Evolutionary conservation across 2,329 filamentous ascomycete species (phyloP).

Genomic region (Colletotrichum sp.): DNA sequence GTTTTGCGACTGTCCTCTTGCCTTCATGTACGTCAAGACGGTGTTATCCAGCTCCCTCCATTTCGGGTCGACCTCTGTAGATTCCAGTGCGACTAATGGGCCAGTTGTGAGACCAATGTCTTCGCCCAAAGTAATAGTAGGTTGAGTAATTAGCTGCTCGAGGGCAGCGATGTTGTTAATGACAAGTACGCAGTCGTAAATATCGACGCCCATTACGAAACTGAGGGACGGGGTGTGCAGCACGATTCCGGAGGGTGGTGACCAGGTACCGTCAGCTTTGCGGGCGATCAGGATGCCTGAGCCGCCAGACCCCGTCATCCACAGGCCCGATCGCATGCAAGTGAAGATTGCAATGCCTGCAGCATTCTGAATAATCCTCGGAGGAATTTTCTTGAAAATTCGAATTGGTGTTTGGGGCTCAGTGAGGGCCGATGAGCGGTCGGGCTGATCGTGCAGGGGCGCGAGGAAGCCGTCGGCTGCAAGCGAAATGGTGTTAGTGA

Average conservation of each 20-base stretch:
- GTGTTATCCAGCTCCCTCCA: slow-evolving; percentile 60
- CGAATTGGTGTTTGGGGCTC: slow-evolving; percentile 56
- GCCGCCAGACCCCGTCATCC: slow-evolving; percentile 89
- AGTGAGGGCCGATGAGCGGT: slow-evolving; percentile 26
- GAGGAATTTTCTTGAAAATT: slow-evolving; percentile 81
- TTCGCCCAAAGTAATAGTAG: slow-evolving; percentile 80
- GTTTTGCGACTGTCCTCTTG: slow-evolving; percentile 59
- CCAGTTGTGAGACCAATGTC: slow-evolving; percentile 81
- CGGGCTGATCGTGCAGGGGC: slow-evolving; percentile 40
- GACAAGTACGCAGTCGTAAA: slow-evolving; percentile 94
- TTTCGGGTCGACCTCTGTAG: slow-evolving; percentile 54
- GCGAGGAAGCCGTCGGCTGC: slow-evolving; percentile 63
- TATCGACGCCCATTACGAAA: slow-evolving; percentile 90
- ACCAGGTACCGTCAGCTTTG: slow-evolving; percentile 88
- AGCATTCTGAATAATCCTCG: slow-evolving; percentile 84
- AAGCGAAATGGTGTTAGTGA: slow-evolving; percentile 17
- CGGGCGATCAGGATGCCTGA: slow-evolving; percentile 86
- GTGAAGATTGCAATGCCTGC: slow-evolving; percentile 94
- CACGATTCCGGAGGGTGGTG: slow-evolving; percentile 87
- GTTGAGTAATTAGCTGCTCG: slow-evolving; percentile 76
- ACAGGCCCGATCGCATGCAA: slow-evolving; percentile 91
- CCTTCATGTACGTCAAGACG: slow-evolving; percentile 64
- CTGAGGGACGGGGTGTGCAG: slow-evolving; percentile 88
- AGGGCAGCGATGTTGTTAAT: slow-evolving; percentile 88
- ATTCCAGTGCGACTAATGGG: slow-evolving; percentile 66